Evolutionary conservation across 768 basidiomycete species (phyloP).

Genomic region (Goffeauzyma gilvescens): DNA sequence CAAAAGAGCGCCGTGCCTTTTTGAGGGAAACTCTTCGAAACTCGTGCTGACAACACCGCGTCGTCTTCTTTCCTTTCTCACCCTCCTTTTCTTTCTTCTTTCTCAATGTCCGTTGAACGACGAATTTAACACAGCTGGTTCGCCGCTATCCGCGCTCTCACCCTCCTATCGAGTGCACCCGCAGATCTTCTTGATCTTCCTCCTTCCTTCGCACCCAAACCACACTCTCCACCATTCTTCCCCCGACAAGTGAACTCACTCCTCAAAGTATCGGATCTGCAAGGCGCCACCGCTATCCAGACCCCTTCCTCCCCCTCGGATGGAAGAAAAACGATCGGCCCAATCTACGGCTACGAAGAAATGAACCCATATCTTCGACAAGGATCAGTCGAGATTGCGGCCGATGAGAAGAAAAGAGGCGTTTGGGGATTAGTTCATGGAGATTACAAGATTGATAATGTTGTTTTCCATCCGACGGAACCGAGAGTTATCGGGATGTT

Average conservation of each 20-base stretch:
- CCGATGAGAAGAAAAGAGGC: slow-evolving; percentile 51
- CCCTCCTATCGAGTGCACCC: slow-evolving; percentile 36
- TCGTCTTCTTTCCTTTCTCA: too few relatives aligned
- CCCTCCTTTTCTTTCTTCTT: too few relatives aligned
- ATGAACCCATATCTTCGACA: slow-evolving; percentile 6
- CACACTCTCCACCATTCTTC: slow-evolving; percentile 46
- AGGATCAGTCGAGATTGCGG: slow-evolving; percentile 42
- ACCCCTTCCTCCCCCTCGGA: slow-evolving; percentile 48
- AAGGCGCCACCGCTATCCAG: slow-evolving; percentile 37
- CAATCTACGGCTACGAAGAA: slow-evolving; percentile 52
- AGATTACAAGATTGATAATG: slow-evolving; percentile 94
- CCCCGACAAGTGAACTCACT: slow-evolving; percentile 83
- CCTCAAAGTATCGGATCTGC: slow-evolving; percentile 57
- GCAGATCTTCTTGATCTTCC: slow-evolving; percentile 44
- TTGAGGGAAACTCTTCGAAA: background rate
- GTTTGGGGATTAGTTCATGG: slow-evolving; percentile 66
- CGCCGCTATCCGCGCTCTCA: slow-evolving; percentile 23
- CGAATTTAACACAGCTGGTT: slow-evolving; percentile 27
- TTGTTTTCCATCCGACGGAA: slow-evolving; percentile 75
- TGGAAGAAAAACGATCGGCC: slow-evolving; percentile 37
- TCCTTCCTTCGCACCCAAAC: slow-evolving; percentile 30
- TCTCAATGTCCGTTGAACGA: background rate
- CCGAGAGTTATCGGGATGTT: slow-evolving; percentile 83
- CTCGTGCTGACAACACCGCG: too few relatives aligned
- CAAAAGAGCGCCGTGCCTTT: background rate